phyloP scores from a whole-genome alignment of 2,329 filamentous ascomycete genomes.

The Akanthomyces lecanii region DNA sequence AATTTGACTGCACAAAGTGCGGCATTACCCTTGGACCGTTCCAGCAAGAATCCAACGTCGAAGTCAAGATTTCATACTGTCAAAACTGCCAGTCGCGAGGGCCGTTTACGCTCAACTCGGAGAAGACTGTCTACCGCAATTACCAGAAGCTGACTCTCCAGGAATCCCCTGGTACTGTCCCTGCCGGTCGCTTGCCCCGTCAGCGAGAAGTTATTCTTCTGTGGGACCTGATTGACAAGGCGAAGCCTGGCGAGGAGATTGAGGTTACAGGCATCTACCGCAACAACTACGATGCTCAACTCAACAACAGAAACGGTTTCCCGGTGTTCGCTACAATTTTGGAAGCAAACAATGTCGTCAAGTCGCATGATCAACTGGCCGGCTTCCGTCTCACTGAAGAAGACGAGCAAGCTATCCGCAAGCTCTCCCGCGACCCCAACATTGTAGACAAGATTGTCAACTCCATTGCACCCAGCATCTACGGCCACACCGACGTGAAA shows the following conservation, averaged over 20 bases:
- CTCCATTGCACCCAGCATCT: slow-evolving; percentile 95
- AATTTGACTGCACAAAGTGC: slow-evolving; percentile 95
- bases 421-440: slow-evolving; percentile 80
- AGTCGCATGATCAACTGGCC: slow-evolving; percentile 94
- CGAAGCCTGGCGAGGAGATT: slow-evolving; percentile 96
- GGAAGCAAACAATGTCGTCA: slow-evolving; percentile 95
- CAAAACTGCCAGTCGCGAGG: slow-evolving; percentile 94
- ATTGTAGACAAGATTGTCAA: slow-evolving; percentile 90
- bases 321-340: slow-evolving; percentile 97
- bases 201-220: slow-evolving; percentile 92
- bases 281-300: slow-evolving; percentile 95
- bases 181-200: slow-evolving; percentile 87
- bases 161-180: slow-evolving; percentile 94
- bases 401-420: slow-evolving; percentile 86
- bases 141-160: slow-evolving; percentile 97
- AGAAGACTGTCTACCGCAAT: slow-evolving; percentile 97
- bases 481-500: slow-evolving; percentile 95
- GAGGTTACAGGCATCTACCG: slow-evolving; percentile 95
- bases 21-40: slow-evolving; percentile 89
- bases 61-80: slow-evolving; percentile 95
- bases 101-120: slow-evolving; percentile 91
- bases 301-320: slow-evolving; percentile 98
- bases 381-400: slow-evolving; percentile 94
- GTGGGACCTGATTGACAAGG: slow-evolving; percentile 94
- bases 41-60: slow-evolving; percentile 93